Conservation (phyloP, 306 rosid genomes). For the Prunus mongolica region DNA sequence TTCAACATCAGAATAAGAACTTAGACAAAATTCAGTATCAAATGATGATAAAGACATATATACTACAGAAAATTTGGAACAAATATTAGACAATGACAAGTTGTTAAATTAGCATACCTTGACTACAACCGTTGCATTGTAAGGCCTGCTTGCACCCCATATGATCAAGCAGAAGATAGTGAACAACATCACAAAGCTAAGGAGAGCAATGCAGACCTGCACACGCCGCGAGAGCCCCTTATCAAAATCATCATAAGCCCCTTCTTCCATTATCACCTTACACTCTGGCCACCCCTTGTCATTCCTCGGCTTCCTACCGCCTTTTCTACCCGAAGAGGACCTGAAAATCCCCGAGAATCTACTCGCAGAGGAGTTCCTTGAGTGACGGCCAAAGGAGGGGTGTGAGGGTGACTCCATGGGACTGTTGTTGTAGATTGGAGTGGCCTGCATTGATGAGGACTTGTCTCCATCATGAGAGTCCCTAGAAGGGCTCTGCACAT, state of each 20-base stretch:
- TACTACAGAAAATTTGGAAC: not conserved
- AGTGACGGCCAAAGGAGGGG: conserved; percentile 88
- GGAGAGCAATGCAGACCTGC: conserved; percentile 63
- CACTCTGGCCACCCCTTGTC: conserved; percentile 99
- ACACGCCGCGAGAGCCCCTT: conserved; percentile 49
- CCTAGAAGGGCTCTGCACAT: conserved; percentile 92
- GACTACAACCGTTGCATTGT: conserved; percentile 55
- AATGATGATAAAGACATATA: not conserved
- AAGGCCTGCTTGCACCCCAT: conserved; percentile 93
- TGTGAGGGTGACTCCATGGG: conserved; percentile 97
- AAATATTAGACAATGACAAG: not conserved
- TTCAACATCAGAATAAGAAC: not conserved
- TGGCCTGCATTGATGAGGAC: conserved; percentile 82
- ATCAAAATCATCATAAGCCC: conserved; percentile 65
- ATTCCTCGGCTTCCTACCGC: conserved; percentile 47
- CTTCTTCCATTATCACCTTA: conserved; percentile 90
- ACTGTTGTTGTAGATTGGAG: conserved; percentile 84
- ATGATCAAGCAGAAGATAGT: conserved; percentile 80
- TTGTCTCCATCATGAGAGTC: conserved; percentile 94
- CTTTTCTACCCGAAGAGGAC: conserved; percentile 82
- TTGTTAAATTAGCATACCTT: conserved; percentile 40
- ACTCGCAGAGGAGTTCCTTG: conserved; percentile 87
- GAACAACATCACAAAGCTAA: conserved; percentile 60
- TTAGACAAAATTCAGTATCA: not conserved
- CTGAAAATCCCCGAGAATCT: conserved; percentile 86